Base-by-base conservation (phyloP, 2,329 filamentous ascomycete genomes). In the Boeremia exigua region DNA sequence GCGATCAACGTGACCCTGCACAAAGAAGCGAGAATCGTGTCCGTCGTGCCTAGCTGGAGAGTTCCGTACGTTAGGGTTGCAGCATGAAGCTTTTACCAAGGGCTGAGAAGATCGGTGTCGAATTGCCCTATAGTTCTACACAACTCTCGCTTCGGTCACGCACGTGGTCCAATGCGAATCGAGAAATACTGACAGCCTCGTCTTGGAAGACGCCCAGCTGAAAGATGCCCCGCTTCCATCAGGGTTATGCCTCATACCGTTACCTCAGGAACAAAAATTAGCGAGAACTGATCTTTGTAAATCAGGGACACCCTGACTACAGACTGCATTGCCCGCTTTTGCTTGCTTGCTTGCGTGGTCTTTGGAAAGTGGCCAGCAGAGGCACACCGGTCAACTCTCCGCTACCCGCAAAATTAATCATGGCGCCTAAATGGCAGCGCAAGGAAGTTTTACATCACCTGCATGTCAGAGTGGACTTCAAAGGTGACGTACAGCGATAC, bases 141-240 rank as follows among this genome's bases (percentile, higher is more conserved):
- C 12, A 44, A 30, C 40, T 12, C 43, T 58, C 56, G 56, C 56
- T 59, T 47, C 47, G 36, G 33, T 17, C 12, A 4, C 27, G 32
- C 37, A 28, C 5, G n/a, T 28, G 29, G 23, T 47, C 50, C 51
- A 55, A 52, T 59, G 23, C 28, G 42, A 15, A 10, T 25, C 14
- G 4, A 33, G 17, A 14, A n/a, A 14, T 37, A 37, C 38, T 52
- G 47, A 45, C 50, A 59, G 56, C 51, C 56, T 36, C 27, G 51
- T 55, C 51, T 59, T 55, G 51, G 56, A 32, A 48, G 27, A 44
- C 28, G 30, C 42, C 54, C 51, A 55, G 56, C 56, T 59, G 56
- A 36, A 38, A 15, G 37, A 37, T 17, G 42, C 55, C 50, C 50
- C 46, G 27, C 55, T 39, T 46, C 15, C 27, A 32, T 4, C 28